Conservation (phyloP, 1,284 basidiomycete genomes). For the Irpex sp. region DNA sequence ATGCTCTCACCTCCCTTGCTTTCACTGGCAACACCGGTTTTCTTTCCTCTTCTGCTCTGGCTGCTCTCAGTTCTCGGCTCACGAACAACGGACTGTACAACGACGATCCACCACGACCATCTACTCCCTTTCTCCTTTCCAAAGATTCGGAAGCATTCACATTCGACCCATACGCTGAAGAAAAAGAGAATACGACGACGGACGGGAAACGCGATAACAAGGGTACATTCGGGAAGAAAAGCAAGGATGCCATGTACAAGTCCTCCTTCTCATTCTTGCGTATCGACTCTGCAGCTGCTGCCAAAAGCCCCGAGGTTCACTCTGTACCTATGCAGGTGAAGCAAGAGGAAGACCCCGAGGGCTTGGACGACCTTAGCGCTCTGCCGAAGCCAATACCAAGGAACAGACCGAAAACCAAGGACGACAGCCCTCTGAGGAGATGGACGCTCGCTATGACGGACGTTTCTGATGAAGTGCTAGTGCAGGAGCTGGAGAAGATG, state of each 20-base stretch:
- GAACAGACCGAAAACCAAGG: conserved; percentile 14
- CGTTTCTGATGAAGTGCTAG: conserved; percentile 31
- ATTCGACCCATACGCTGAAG: conserved; percentile 21
- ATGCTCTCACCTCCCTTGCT: conserved; percentile 23
- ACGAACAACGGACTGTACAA: conserved; percentile 12
- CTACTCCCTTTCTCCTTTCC: conserved; percentile 3
- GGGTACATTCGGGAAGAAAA: not conserved
- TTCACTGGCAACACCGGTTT: conserved; percentile 19
- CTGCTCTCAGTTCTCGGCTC: conserved; percentile 22
- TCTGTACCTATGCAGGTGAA: not conserved
- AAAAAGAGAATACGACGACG: not conserved
- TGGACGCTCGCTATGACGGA: conserved; percentile 35
- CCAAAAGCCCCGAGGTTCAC: not conserved
- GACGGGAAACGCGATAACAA: not conserved
- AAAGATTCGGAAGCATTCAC: not conserved
- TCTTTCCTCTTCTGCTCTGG: conserved; percentile 22
- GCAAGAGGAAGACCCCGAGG: not conserved
- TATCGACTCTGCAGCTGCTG: not conserved
- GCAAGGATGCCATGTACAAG: conserved; percentile 1
- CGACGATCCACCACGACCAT: not conserved
- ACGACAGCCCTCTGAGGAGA: conserved; percentile 19
- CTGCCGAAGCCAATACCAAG: not conserved
- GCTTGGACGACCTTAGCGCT: not conserved
- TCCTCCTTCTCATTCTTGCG: conserved; percentile 7
- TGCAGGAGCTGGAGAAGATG: conserved; percentile 31